Evolutionary conservation across 202 grass and related monocot species (phyloP).

Genomic region (Eragrostis tef): DNA sequence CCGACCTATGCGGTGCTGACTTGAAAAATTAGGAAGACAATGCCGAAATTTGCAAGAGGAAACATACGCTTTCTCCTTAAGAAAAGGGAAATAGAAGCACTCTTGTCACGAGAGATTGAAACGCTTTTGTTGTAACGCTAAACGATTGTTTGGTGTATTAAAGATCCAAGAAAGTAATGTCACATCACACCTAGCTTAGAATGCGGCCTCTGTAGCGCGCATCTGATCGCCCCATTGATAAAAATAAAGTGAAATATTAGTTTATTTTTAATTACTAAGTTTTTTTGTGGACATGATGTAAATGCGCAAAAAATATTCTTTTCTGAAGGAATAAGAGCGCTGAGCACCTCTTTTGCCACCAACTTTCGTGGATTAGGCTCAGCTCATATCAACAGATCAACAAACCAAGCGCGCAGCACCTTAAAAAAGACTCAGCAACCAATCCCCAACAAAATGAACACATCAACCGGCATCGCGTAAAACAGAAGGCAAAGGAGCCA

Average conservation of each 20-base stretch:
- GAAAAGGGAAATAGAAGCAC: background rate
- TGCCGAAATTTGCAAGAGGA: background rate
- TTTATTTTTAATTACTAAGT: too few relatives aligned
- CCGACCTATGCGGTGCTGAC: constrained; percentile 4
- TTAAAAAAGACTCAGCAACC: background rate
- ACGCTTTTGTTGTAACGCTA: background rate
- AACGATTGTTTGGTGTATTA: background rate
- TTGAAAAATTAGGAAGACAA: background rate
- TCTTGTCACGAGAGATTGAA: background rate
- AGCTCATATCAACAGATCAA: too few relatives aligned
- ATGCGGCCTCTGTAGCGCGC: background rate
- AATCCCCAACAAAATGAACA: background rate
- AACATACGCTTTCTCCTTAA: background rate
- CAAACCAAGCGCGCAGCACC: too few relatives aligned
- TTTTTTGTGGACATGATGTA: too few relatives aligned
- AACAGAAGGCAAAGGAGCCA: background rate
- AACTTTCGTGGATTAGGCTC: background rate
- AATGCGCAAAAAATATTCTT: too few relatives aligned
- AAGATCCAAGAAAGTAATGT: background rate
- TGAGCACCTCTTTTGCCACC: too few relatives aligned
- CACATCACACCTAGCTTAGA: background rate
- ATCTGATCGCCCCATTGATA: background rate
- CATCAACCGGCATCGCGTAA: background rate
- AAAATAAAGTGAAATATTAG: too few relatives aligned
- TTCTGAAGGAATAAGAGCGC: too few relatives aligned